A percentile compares a stretch with the other conserved stretches of the same genome.
Conservation (phyloP, 768 basidiomycete species). For the Boletellus ananas region DNA sequence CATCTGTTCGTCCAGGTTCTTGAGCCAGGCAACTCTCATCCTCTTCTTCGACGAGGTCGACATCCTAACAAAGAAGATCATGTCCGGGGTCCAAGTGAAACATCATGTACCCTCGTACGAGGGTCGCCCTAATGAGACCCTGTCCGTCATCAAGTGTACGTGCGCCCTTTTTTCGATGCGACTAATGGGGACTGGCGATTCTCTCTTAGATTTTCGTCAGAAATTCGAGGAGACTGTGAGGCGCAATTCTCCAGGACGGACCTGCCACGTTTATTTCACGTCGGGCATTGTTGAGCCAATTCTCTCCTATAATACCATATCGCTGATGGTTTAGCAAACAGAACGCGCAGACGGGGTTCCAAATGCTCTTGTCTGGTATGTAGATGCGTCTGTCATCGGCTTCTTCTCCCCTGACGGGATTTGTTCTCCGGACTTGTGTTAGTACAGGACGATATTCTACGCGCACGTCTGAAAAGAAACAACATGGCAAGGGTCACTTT, state of each 20-base stretch:
- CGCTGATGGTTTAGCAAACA: slow-evolving; percentile 19
- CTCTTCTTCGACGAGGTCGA: slow-evolving; percentile 70
- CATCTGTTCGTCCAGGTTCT: slow-evolving; percentile 61
- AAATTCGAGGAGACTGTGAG: slow-evolving; percentile 68
- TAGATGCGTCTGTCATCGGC: background rate
- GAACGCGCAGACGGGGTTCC: slow-evolving; percentile 61
- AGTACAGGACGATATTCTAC: slow-evolving; percentile 63
- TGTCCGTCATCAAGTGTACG: slow-evolving; percentile 60
- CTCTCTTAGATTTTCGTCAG: slow-evolving; percentile 53
- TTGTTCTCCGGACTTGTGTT: background rate
- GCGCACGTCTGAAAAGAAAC: slow-evolving; percentile 52
- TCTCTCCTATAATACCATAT: background rate
- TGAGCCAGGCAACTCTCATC: slow-evolving; percentile 57
- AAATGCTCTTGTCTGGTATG: slow-evolving; percentile 54
- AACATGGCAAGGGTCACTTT: slow-evolving; percentile 30
- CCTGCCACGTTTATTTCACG: slow-evolving; percentile 63
- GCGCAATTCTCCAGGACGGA: slow-evolving; percentile 52
- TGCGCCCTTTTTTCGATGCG: slow-evolving; percentile 11
- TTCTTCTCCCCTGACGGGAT: background rate
- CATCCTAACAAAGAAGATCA: slow-evolving; percentile 60
- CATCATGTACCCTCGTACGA: slow-evolving; percentile 64
- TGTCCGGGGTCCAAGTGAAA: slow-evolving; percentile 52
- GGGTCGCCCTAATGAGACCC: slow-evolving; percentile 63
- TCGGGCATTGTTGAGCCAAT: slow-evolving; percentile 57
- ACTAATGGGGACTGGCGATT: background rate